Evolutionary conservation across 768 basidiomycete species (phyloP), one percentile per base, ranked within the genome.

Genomic region (Pulveroboletus sp.): DNA sequence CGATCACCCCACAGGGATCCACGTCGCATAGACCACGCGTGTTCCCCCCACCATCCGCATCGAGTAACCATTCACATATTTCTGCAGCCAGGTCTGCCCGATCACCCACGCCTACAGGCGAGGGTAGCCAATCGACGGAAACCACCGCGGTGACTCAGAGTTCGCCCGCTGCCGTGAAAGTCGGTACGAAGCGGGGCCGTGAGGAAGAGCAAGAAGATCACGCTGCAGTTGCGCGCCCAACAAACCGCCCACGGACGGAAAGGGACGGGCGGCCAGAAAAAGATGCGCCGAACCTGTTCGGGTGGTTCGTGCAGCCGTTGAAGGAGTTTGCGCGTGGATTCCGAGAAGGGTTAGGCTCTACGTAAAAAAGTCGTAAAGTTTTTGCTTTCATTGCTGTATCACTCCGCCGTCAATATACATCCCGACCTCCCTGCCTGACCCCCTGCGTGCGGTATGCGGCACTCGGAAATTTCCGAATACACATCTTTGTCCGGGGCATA

Each of bases 321-420:
- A 75, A 77, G 59, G 78, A 80, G 6, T 85, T 87, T 61, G 72
- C 82, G 46, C 76, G 78, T 53, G 85, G 84, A 17, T 85, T 87
- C 69, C 78, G 77, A 55, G 82, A 85, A 66, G 80, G 81, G 58
- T 64, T 84, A 54, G 54, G 53, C 11, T 41, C 60, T 40, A 56
- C 62, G 47, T 67, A 61, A 58, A 40, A n/a, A 31, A 10, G 10
- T 21, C 19, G 14, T 38, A 29, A 27, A 29, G n/a, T n/a, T n/a
- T n/a, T n/a, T n/a, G n/a, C 27, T 29, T 29, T 9, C 27, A 27
- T 27, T 47, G 38, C 24, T 58, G 59, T 52, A 57, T 27, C 24
- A 43, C 49, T 49, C 31, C 23, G 29, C 33, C 45, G 34, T 47
- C 43, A 46, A 47, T 51, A 31, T 51, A 44, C 40, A 37, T 32